Conservation (phyloP, 805 yeast genomes). For the Wickerhamiella shivajii region DNA sequence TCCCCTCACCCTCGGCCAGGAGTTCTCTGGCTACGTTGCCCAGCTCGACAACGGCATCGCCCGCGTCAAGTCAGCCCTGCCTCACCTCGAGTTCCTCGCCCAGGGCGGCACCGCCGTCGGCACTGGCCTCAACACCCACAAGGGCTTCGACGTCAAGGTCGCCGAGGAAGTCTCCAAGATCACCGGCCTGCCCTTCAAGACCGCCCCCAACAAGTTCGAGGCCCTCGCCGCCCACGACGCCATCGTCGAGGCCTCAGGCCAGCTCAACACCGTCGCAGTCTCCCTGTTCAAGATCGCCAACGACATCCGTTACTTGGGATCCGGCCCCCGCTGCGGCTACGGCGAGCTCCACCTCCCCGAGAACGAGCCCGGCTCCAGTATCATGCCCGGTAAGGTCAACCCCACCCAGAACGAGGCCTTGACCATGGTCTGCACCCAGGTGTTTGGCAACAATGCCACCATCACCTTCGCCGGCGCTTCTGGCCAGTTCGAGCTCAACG, state of each 20-base stretch:
- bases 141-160: conserved; percentile 75
- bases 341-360: conserved; percentile 92
- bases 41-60: conserved; percentile 83
- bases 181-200: conserved; percentile 77
- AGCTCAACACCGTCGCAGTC: conserved; percentile 85
- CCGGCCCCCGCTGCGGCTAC: conserved; percentile 99
- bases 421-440: conserved; percentile 97
- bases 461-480: conserved; percentile 97
- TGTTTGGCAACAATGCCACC: conserved; percentile 89
- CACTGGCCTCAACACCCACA: conserved; percentile 89
- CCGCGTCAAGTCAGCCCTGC: conserved; percentile 65
- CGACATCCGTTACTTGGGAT: conserved; percentile 94
- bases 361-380: conserved; percentile 98
- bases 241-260: conserved; percentile 93
- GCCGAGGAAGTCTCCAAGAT: conserved; percentile 75
- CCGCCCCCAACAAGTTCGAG: conserved; percentile 98
- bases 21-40: conserved; percentile 90
- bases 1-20: conserved; percentile 95
- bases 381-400: conserved; percentile 99
- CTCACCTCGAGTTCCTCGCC: conserved; percentile 68
- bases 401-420: conserved; percentile 98
- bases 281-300: conserved; percentile 93
- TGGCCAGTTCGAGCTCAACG: conserved; percentile 97
- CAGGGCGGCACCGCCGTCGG: conserved; percentile 99
- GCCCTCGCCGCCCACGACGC: conserved; percentile 99